A percentile compares a stretch with the other conserved stretches of the same genome.
Conservation (phyloP, 2,329 filamentous ascomycete genomes). For the Pseudodiploospora longispora region DNA sequence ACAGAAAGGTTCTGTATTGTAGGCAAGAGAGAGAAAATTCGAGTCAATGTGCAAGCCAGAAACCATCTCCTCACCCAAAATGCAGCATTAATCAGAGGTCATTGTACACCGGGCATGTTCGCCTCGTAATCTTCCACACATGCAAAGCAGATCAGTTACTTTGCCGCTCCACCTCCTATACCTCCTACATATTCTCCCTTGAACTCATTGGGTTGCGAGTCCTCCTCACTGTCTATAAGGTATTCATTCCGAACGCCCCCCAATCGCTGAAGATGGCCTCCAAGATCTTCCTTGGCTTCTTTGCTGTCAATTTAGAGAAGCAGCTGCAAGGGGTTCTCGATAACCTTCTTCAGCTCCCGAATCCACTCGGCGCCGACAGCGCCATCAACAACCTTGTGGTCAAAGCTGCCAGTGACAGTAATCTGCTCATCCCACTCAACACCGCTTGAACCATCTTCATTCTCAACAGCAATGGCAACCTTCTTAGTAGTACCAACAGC, state of each 20-base stretch:
- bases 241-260: conserved; percentile 10
- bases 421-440: conserved; percentile 98
- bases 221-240: conserved; percentile 10
- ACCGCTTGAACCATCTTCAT: conserved; percentile 65
- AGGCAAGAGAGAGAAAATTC: conserved; percentile 12
- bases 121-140: conserved; percentile 18
- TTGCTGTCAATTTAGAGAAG: conserved; percentile 56
- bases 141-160: conserved; percentile 2
- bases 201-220: conserved; percentile 5
- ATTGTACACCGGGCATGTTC: conserved; percentile 32
- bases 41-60: conserved; percentile 22
- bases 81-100: conserved; percentile 33
- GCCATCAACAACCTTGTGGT: conserved; percentile 98
- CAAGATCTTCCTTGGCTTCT: not conserved
- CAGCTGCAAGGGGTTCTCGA: conserved; percentile 95
- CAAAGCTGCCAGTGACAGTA: conserved; percentile 87
- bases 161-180: conserved; percentile 1
- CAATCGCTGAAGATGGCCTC: not conserved
- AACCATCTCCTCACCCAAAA: conserved; percentile 20
- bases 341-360: conserved; percentile 89
- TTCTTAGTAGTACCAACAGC: conserved; percentile 93
- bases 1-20: conserved; percentile 12
- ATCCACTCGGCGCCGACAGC: conserved; percentile 96
- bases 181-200: conserved; percentile 1
- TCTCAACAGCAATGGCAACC: conserved; percentile 81